These are phyloP conservation scores for Elongisporangium senticosum DNA, from an alignment of 352 stramenopile genomes.

Conservation along the genomic window DNA sequence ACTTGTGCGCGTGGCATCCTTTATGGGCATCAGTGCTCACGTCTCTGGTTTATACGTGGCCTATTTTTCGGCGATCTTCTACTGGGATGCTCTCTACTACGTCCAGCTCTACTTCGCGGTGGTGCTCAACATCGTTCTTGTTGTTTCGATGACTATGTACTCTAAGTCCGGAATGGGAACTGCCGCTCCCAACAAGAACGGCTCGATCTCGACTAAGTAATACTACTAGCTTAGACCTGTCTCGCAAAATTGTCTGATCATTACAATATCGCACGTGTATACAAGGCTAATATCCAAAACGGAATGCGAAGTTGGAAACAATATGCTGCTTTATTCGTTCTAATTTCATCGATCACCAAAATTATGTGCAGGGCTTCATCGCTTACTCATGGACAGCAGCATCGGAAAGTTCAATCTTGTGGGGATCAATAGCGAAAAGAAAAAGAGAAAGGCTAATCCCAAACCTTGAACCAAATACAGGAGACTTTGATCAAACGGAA, in stretches of 20 bases:
- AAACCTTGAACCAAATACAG: conserved; percentile 72
- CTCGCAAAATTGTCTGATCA: not conserved
- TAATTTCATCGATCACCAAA: not conserved
- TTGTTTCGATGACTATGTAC: conserved; percentile 48
- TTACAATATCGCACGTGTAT: not conserved
- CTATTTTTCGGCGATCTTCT: conserved; percentile 62
- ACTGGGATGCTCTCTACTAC: conserved; percentile 73
- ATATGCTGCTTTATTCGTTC: not conserved
- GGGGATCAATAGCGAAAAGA: conserved; percentile 75
- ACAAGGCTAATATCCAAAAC: not conserved
- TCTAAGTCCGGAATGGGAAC: conserved; percentile 61
- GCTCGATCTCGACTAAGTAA: conserved; percentile 18
- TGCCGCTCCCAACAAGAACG: conserved; percentile 33
- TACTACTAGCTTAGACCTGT: not conserved
- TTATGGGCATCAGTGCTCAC: conserved; percentile 79
- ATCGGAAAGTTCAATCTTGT: conserved; percentile 79
- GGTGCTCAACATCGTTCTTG: conserved; percentile 56
- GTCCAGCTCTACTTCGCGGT: conserved; percentile 74
- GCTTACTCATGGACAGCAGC: conserved; percentile 75
- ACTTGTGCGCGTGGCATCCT: conserved; percentile 69
- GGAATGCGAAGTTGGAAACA: not conserved
- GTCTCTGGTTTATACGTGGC: conserved; percentile 64
- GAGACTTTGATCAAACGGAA: conserved; percentile 76
- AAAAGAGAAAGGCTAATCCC: conserved; percentile 57
- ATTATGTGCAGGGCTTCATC: conserved; percentile 21